These are phyloP conservation scores for Amylocarpus encephaloides DNA, from an alignment of 2,329 filamentous ascomycete genomes.

Conservation along the genomic window DNA sequence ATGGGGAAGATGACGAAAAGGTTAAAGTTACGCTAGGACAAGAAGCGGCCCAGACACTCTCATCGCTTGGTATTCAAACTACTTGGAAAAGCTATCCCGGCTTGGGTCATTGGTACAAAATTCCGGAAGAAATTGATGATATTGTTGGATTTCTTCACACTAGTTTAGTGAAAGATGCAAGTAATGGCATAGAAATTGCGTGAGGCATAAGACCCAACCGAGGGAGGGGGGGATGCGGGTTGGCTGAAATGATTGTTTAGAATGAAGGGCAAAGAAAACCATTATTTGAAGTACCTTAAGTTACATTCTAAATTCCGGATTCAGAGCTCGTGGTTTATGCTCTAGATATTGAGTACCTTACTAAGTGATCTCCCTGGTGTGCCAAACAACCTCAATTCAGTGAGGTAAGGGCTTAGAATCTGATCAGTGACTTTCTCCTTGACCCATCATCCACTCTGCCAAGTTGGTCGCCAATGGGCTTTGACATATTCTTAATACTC, in stretches of 20 bases:
- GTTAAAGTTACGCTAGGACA: background rate
- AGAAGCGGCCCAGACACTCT: background rate
- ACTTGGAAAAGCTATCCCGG: conserved; percentile 37
- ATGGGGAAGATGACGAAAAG: conserved; percentile 2
- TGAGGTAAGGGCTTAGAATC: conserved; percentile 5
- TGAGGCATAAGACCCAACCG: background rate
- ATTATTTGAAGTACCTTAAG: too few relatives aligned
- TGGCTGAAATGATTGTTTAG: too few relatives aligned
- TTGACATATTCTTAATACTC: conserved; percentile 5
- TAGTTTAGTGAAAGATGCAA: background rate
- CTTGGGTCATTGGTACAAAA: conserved; percentile 42
- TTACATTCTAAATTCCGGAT: too few relatives aligned
- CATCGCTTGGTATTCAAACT: conserved; percentile 32
- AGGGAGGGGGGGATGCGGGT: too few relatives aligned
- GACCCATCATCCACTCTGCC: conserved; percentile 7
- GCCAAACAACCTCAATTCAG: conserved; percentile 10
- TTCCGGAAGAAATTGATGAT: conserved; percentile 43
- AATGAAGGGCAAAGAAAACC: too few relatives aligned
- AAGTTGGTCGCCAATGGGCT: conserved; percentile 8
- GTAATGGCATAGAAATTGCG: background rate
- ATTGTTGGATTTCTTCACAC: conserved; percentile 32
- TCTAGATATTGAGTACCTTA: background rate
- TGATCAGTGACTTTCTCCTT: conserved; percentile 5
- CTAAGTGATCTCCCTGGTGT: conserved; percentile 10
- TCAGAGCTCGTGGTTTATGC: too few relatives aligned